Percentiles rank a stretch among this genome's conserved stretches.
Evolutionary conservation across 805 yeast genomes (phyloP).

Genomic region (Komagataella mondaviorum): DNA sequence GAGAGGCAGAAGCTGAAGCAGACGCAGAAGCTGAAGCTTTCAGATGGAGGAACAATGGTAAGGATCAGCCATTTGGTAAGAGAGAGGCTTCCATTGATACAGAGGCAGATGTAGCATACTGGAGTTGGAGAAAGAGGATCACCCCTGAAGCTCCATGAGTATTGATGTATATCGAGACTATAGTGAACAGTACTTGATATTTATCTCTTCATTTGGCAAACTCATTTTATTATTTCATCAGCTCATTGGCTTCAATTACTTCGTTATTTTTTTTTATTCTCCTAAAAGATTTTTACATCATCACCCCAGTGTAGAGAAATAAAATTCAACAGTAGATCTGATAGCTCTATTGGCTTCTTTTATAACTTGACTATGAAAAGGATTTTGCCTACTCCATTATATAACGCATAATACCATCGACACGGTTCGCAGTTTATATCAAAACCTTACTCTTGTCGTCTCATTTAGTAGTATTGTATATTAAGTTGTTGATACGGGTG

Average conservation of each 20-base stretch:
- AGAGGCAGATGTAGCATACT: constrained; percentile 1
- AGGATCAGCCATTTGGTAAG: constrained; percentile 6
- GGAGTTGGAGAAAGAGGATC: background rate
- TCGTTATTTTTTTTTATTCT: background rate
- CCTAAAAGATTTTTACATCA: background rate
- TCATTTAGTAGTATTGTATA: constrained; percentile 17
- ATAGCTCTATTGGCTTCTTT: background rate
- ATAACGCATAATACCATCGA: background rate
- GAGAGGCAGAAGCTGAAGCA: constrained; percentile 6
- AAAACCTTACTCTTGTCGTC: background rate
- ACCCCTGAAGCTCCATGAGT: background rate
- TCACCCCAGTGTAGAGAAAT: background rate
- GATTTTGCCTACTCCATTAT: background rate
- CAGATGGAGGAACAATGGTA: constrained; percentile 5
- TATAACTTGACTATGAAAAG: background rate
- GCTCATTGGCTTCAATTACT: background rate
- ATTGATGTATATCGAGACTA: background rate
- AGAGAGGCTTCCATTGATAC: constrained; percentile 6
- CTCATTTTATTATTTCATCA: background rate
- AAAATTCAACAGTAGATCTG: too few relatives aligned
- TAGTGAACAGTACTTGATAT: background rate
- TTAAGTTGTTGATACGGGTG: background rate
- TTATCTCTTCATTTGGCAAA: background rate
- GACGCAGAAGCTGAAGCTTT: constrained; percentile 11
- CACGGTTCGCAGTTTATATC: background rate